Base-by-base conservation (phyloP, 2,329 filamentous ascomycete genomes). In the Trichophyton mentagrophytes region DNA sequence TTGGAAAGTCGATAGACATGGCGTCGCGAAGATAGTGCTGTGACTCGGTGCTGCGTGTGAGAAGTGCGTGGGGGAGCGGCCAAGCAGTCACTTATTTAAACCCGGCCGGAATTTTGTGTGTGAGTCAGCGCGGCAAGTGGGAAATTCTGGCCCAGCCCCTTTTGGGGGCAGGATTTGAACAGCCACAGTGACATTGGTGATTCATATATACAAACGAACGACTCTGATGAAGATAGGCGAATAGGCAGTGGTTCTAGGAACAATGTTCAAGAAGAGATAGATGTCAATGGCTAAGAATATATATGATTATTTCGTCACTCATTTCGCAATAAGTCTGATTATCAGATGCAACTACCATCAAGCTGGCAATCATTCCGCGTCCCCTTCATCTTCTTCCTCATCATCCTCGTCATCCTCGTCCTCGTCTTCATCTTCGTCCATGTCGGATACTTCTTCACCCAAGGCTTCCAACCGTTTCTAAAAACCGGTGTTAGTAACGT, bases 1-100 rank as follows among this genome's bases (percentile, higher is more conserved):
- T 87, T 61, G 92, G 88, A 74, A 97, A 97, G 77, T 92, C 84
- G 78, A 97, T 92, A 71, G 87, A 89, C 87, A 91, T 90, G 69
- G 71, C 73, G 68, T 64, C 73, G 66, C 66, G 51, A 36, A 27
- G 15, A 38, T 17, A 6, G 22, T 53, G 20, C n/a, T 20, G 15
- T 58, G 36, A 44, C 55, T 57, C 53, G 42, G 27, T 57, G 27
- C 17, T 56, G 27, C 15, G n/a, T 58, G 20, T 46, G 13, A 38
- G 27, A 30, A 7, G 27, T 25, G 42, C 8, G 56, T 58, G 56
- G 56, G 53, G 56, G 33, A 20, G 36, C 20, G 6, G 15, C 22
- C 22, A 22, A 9, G 56, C 27, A 30, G 56, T 20, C 53, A n/a
- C 9, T 8, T 57, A 22, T 57, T 57, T 57, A 57, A 57, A 7